Conservation (phyloP, 169 alveolate species). For the Cryptosporidium viatorum region DNA sequence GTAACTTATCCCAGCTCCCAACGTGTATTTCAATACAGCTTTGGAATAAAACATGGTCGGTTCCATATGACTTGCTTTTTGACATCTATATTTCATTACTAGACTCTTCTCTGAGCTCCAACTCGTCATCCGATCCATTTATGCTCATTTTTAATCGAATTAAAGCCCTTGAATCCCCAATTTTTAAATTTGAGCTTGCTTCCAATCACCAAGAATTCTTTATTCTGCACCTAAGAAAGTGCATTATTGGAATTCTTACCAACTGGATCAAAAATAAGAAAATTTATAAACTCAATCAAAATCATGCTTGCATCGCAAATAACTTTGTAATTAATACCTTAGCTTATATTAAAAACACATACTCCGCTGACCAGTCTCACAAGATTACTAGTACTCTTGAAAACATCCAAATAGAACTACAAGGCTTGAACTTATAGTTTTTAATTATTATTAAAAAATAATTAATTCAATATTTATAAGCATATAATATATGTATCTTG, state of each 20-base stretch:
- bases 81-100: conserved; percentile 54
- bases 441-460: background rate
- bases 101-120: conserved; percentile 23
- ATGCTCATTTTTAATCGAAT: conserved; percentile 29
- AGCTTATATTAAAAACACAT: background rate
- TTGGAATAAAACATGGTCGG: conserved; percentile 36
- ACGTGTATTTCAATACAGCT: conserved; percentile 19
- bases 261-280: conserved; percentile 32
- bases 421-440: background rate
- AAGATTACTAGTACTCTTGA: background rate
- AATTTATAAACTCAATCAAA: background rate
- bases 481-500: background rate
- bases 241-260: conserved; percentile 6
- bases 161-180: conserved; percentile 3
- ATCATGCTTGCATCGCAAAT: conserved; percentile 11
- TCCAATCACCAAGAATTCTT: conserved; percentile 1
- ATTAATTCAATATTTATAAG: conserved; percentile 8
- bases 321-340: conserved; percentile 10
- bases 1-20: background rate
- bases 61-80: conserved; percentile 43
- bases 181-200: background rate
- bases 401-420: background rate
- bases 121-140: conserved; percentile 26
- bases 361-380: background rate
- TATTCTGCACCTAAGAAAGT: conserved; percentile 37